A percentile compares a stretch with the other conserved stretches of the same genome.
Evolutionary conservation across 164 flowering plant genomes (phyloP).

Genomic region (Platanus orientalis): DNA sequence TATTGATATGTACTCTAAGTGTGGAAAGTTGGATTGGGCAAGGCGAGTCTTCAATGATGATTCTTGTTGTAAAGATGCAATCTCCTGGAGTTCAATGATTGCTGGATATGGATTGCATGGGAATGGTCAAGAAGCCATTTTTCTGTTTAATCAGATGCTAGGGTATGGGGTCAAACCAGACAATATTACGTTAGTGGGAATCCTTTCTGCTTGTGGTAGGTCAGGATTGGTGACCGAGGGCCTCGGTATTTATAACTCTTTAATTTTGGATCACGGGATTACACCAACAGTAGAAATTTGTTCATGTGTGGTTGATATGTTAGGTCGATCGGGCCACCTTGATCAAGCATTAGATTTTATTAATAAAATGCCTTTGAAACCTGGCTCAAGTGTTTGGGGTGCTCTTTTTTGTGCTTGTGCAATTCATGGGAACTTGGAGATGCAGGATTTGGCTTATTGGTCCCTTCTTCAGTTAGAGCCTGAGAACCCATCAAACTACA

Average conservation of each 20-base stretch:
- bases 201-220: slow-evolving; percentile 68
- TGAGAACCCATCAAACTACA: slow-evolving; percentile 57
- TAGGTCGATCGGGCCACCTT: slow-evolving; percentile 60
- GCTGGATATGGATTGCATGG: slow-evolving; percentile 66
- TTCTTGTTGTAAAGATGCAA: slow-evolving; percentile 38
- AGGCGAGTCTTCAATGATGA: slow-evolving; percentile 40
- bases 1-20: slow-evolving; percentile 64
- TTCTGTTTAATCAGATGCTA: slow-evolving; percentile 46
- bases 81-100: slow-evolving; percentile 74
- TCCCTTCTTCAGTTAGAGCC: slow-evolving; percentile 60
- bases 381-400: slow-evolving; percentile 75
- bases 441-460: slow-evolving; percentile 50
- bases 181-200: slow-evolving; percentile 45
- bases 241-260: slow-evolving; percentile 32
- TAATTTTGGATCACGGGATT: slow-evolving; percentile 25
- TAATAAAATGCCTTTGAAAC: slow-evolving; percentile 46
- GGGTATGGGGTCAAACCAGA: slow-evolving; percentile 45
- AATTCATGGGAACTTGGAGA: slow-evolving; percentile 43
- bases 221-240: slow-evolving; percentile 57
- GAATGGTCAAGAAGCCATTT: slow-evolving; percentile 49
- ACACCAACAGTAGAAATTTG: slow-evolving; percentile 57
- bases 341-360: slow-evolving; percentile 55
- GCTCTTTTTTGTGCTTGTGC: slow-evolving; percentile 50
- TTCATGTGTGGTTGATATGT: slow-evolving; percentile 68
- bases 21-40: slow-evolving; percentile 54